Evolutionary conservation across 2,329 filamentous ascomycete genomes (phyloP), one percentile per base, ranked within the genome.

Genomic region (Teratosphaeria nubilosa): DNA sequence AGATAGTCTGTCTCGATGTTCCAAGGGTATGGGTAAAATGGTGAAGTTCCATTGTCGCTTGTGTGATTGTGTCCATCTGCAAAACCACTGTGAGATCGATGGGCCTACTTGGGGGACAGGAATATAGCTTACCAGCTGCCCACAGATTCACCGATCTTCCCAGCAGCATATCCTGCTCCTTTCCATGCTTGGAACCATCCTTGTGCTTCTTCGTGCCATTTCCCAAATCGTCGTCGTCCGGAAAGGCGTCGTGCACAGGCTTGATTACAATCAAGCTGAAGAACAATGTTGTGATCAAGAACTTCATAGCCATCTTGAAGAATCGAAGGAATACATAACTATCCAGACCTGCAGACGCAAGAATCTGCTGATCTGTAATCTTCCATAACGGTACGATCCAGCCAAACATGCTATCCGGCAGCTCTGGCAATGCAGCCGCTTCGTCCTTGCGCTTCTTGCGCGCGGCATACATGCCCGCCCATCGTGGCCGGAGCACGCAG

Each of bases 271-370:
- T 79, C 37, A 88, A 78, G 30, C 91, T 87, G 68, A 97, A 90
- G 72, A 96, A 84, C 58, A 94, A 82, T 66, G 95, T 87, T 55
- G 88, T 77, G 16, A 82, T 77, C 55, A 97, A 86, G 65, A 96
- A 87, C 62, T 87, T 89, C 64, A 91, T 88, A 13, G 92, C 87
- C 84, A 97, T 94, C 72, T 91, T 95, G 80, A 96, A 97, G 75
- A 99, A 99, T 16, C 87, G 83, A 14, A 99, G 80, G 70, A 99
- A 96, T 64, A 96, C 94, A 75, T 90, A 99, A 55, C 94, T 94
- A 76, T 99, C 94, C 54, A 99, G 81, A 0, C 94, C 94, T 20
- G 92, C 92, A 22, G 91, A 92, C 16, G 88, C 86, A 56, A 99
- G 79, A 3, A 99, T 85, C 73, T 97, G 88, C 69, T 95, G 86